phyloP scores from a whole-genome alignment of 164 flowering plant species.

The Hamamelis virginiana region DNA sequence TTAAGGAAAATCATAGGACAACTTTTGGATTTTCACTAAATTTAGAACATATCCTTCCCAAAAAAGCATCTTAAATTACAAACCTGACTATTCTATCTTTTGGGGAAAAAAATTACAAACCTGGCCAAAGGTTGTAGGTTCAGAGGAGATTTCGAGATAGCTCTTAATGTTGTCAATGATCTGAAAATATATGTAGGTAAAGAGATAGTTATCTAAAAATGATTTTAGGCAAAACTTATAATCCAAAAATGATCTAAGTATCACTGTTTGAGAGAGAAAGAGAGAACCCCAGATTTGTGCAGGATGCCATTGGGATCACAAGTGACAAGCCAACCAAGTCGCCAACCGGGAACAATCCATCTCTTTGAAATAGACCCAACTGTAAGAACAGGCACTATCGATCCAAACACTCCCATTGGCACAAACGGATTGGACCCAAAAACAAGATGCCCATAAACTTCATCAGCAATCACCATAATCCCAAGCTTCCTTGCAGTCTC shows the following conservation, averaged over 20 bases:
- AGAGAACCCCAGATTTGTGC: conserved; percentile 29
- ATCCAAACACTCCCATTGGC: conserved; percentile 48
- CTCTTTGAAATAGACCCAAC: conserved; percentile 57
- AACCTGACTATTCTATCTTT: conserved; percentile 52
- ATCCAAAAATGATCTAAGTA: too few species aligned
- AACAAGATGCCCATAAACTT: conserved; percentile 43
- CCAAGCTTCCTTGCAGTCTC: conserved; percentile 55
- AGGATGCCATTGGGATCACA: conserved; percentile 41
- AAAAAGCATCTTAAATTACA: too few species aligned
- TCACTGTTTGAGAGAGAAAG: conserved; percentile 12
- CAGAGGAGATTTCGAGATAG: conserved; percentile 15
- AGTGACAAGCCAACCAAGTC: conserved; percentile 51
- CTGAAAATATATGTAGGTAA: conserved; percentile 17
- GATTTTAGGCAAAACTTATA: too few species aligned
- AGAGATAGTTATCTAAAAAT: not conserved
- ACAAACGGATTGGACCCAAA: conserved; percentile 49
- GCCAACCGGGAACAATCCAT: conserved; percentile 63
- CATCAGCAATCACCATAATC: conserved; percentile 51
- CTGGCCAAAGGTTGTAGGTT: conserved; percentile 39
- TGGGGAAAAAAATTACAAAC: conserved; percentile 12
- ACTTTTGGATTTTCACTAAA: too few species aligned
- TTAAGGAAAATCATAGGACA: too few species aligned
- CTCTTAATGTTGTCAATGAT: conserved; percentile 19
- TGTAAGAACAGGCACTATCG: conserved; percentile 46
- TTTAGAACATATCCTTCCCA: too few species aligned